Conservation (phyloP, 1,139 yeast species). For the Pichia sp. region DNA sequence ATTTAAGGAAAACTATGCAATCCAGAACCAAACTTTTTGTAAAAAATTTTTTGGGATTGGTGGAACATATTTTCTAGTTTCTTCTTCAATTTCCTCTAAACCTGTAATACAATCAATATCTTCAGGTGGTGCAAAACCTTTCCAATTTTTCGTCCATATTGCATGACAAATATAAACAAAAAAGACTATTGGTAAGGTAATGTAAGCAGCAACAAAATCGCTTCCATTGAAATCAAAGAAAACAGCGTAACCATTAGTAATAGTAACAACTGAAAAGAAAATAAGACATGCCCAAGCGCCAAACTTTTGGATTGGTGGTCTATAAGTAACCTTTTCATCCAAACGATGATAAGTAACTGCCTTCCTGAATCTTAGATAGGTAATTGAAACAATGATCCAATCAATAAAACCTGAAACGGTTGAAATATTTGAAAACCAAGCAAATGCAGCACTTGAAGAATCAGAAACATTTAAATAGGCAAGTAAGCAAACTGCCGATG, state of each 20-base stretch:
- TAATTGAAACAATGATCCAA: constrained; percentile 34
- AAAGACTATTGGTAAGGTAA: constrained; percentile 50
- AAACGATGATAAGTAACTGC: constrained; percentile 37
- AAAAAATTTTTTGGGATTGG: constrained; percentile 33
- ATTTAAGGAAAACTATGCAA: constrained; percentile 19
- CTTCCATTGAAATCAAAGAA: constrained; percentile 41
- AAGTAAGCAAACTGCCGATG: constrained; percentile 35
- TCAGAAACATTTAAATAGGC: constrained; percentile 29
- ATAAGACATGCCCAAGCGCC: constrained; percentile 41
- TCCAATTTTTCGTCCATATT: constrained; percentile 31
- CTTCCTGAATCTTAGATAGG: constrained; percentile 45
- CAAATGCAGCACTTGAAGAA: constrained; percentile 28
- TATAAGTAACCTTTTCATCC: constrained; percentile 41
- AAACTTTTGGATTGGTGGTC: constrained; percentile 37
- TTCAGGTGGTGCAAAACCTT: constrained; percentile 34
- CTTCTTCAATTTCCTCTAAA: constrained; percentile 37
- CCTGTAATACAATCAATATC: constrained; percentile 43
- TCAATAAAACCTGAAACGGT: constrained; percentile 34
- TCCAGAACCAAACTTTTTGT: constrained; percentile 39
- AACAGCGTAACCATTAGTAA: constrained; percentile 55
- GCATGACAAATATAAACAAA: constrained; percentile 37
- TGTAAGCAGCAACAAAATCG: constrained; percentile 56
- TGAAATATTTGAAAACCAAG: constrained; percentile 33
- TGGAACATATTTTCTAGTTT: constrained; percentile 31
- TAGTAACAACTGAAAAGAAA: constrained; percentile 39